Evolutionary conservation across 148 eudicot genomes (phyloP), one percentile per base, ranked within the genome.

Genomic region (Persicaria tinctoria): DNA sequence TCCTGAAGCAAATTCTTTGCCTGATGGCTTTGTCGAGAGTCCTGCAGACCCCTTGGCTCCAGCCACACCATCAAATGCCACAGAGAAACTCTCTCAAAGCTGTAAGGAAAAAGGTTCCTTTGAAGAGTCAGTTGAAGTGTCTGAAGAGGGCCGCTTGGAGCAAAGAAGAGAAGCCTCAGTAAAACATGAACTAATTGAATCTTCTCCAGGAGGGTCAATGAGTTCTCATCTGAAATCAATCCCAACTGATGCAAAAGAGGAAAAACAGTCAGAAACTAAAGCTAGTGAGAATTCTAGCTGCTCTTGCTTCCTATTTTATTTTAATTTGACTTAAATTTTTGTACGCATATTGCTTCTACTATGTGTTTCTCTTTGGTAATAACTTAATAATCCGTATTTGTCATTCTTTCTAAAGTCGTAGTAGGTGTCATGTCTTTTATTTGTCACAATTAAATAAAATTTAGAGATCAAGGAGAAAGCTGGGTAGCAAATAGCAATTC

Each of bases 1-100:
- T 62, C 97, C 98, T 0, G 97, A 91, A 74, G 93, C 85, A 14
- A 90, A 84, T 80, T 84, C 97, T 44, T 83, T 93, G 86, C 98
- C 98, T 20, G 98, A 93, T 77, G 97, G 97, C 10, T 93, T 93
- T 76, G 93, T 93, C 10, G 90, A 89, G 73, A 86, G 93, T 77
- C 71, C 85, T 16, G 76, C 76, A 23, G 93, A 86, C 4, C 77
- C 77, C 27, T 54, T 82, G 78, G 83, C 84, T 59, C 82, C 90
- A 48, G 56, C 76, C 55, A 84, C 85, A 49, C 86, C 82, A 44
- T 76, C 57, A 13, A 77, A 68, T 73, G 88, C 80, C 72, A 79
- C 75, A 41, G 85, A 80, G 81, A 77, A 75, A 55, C 76, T 70
- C 6, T 16, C 80, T 75, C 48, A 72, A 70, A 86, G 78, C 55